A percentile compares a stretch with the other conserved stretches of the same genome.
Evolutionary conservation across 345 rosid genomes (phyloP).

Genomic region (Dipteronia sinensis): DNA sequence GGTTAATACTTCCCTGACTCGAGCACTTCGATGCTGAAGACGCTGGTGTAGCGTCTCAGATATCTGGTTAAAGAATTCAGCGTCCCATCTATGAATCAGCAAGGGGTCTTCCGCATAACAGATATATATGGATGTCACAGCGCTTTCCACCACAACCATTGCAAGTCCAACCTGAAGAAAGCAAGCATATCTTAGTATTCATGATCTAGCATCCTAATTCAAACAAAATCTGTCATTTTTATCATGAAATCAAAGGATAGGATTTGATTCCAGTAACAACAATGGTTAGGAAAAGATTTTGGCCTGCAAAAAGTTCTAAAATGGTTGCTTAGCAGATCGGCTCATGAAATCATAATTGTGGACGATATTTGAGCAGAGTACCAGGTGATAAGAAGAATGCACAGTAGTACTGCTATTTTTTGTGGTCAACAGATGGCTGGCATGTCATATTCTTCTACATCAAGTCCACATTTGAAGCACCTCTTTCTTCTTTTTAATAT

Average conservation of each 20-base stretch:
- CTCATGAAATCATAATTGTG: not conserved
- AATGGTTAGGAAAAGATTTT: not conserved
- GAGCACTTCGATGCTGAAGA: conserved; percentile 77
- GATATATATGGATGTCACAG: conserved; percentile 86
- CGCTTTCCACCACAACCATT: conserved; percentile 93
- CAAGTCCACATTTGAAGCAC: not conserved
- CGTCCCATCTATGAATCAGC: conserved; percentile 78
- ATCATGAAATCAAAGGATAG: not conserved
- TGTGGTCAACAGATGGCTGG: not conserved
- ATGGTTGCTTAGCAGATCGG: not conserved
- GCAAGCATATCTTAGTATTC: not conserved
- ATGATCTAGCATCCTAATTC: not conserved
- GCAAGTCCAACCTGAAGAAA: conserved; percentile 79
- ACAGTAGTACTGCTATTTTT: not conserved
- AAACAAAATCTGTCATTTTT: not conserved
- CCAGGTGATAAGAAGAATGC: not conserved
- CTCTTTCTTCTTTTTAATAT: no score
- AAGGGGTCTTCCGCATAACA: conserved; percentile 92
- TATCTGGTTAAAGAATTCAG: conserved; percentile 64
- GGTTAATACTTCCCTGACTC: conserved; percentile 56
- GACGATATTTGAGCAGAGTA: not conserved
- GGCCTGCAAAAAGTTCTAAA: not conserved
- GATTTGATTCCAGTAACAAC: not conserved
- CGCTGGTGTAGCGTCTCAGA: conserved; percentile 86
- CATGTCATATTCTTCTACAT: not conserved